Percentiles rank a stretch among this genome's conserved stretches.
Conservation (phyloP, 2,329 filamentous ascomycete genomes). For the Diaporthe citri region DNA sequence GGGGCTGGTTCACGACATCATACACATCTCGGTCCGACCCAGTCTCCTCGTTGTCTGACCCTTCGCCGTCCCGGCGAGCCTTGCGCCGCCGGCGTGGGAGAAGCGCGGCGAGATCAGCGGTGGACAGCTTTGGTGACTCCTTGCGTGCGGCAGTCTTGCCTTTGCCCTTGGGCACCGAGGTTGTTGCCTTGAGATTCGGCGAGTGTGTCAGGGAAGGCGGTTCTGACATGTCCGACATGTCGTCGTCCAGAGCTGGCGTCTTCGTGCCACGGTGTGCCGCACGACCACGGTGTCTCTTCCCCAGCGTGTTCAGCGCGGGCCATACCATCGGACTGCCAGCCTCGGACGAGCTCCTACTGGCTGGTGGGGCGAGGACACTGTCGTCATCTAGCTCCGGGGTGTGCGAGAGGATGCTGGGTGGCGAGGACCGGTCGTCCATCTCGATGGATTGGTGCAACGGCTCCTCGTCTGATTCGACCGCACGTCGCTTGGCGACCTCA, state of each 20-base stretch:
- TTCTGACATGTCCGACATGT: constrained; percentile 70
- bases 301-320: constrained; percentile 66
- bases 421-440: constrained; percentile 47
- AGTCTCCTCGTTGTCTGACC: constrained; percentile 61
- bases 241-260: constrained; percentile 55
- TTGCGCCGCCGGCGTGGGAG: constrained; percentile 66
- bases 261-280: constrained; percentile 46
- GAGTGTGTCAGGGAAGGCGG: constrained; percentile 77
- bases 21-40: constrained; percentile 67
- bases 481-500: constrained; percentile 48
- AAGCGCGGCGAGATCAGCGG: constrained; percentile 66
- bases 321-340: constrained; percentile 59
- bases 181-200: constrained; percentile 62
- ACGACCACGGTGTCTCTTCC: constrained; percentile 56
- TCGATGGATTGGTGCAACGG: constrained; percentile 45
- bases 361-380: constrained; percentile 66
- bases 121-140: constrained; percentile 60
- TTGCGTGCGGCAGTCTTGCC: constrained; percentile 45
- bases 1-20: constrained; percentile 59
- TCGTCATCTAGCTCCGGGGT: constrained; percentile 55
- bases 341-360: constrained; percentile 62
- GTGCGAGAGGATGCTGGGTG: constrained; percentile 46
- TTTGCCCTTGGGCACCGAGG: constrained; percentile 41
- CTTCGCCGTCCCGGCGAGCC: constrained; percentile 50
- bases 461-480: constrained; percentile 41